These are phyloP conservation scores for Yamadazyma paraphyllophila DNA, from an alignment of 805 yeast genomes.

Conservation along the genomic window DNA sequence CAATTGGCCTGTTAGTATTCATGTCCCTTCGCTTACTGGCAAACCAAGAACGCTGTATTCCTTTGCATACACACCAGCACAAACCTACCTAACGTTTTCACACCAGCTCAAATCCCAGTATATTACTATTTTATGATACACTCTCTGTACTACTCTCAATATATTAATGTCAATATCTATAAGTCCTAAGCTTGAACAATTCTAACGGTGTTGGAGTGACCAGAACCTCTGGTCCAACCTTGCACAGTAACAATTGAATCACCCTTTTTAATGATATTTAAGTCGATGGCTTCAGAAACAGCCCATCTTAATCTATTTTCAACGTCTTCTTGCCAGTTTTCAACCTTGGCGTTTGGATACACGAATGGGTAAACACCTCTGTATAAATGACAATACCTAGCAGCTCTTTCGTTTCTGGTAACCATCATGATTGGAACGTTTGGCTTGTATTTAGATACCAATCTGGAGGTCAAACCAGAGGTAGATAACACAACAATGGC, in stretches of 20 bases:
- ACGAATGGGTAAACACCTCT: conserved; percentile 98
- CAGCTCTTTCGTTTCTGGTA: conserved; percentile 90
- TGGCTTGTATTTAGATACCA: conserved; percentile 97
- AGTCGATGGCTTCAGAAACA: conserved; percentile 79
- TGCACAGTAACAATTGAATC: conserved; percentile 92
- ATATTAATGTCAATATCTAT: conserved; percentile 4
- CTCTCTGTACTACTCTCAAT: background rate
- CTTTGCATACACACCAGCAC: no score
- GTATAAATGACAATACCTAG: conserved; percentile 93
- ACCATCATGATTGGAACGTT: conserved; percentile 96
- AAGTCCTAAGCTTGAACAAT: conserved; percentile 64
- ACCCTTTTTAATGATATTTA: conserved; percentile 84
- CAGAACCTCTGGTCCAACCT: conserved; percentile 98
- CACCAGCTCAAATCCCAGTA: no score
- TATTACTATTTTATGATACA: no score
- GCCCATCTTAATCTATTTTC: conserved; percentile 94
- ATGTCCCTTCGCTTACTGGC: no score
- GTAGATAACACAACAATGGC: conserved; percentile 96
- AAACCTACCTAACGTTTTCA: no score
- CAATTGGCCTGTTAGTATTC: no score
- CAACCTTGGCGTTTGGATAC: conserved; percentile 61
- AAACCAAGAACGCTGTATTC: no score
- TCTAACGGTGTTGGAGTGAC: conserved; percentile 98
- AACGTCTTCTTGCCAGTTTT: conserved; percentile 94
- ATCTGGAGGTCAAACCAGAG: conserved; percentile 92